Percentiles rank a stretch among this genome's conserved stretches.
Evolutionary conservation across 352 stramenopile species (phyloP).

Genomic region (Chrysophaeum taylorii): DNA sequence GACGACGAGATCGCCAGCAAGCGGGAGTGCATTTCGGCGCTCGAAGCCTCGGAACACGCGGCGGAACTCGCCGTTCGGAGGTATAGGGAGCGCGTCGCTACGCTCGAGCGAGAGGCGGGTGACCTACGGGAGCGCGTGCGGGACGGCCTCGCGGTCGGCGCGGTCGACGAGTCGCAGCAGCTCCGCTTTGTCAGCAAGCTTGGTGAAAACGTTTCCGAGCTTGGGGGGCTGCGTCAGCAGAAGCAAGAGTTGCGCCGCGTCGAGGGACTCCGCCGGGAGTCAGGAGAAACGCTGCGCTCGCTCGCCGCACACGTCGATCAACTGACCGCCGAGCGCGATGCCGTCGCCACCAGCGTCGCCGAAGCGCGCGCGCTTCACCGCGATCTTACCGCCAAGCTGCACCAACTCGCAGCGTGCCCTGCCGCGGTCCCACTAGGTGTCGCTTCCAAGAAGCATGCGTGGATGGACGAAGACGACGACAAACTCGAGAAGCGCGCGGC

Average conservation of each 20-base stretch:
- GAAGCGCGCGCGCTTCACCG: too few relatives aligned
- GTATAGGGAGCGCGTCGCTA: background rate
- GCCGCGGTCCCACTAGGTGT: too few relatives aligned
- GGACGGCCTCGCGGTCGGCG: too few relatives aligned
- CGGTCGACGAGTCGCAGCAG: background rate
- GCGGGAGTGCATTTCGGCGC: background rate
- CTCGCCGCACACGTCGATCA: background rate
- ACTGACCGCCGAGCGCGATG: background rate
- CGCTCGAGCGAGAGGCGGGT: background rate
- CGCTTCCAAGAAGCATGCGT: background rate
- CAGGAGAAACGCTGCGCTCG: background rate
- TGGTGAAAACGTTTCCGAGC: background rate
- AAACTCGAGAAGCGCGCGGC: background rate
- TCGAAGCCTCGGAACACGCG: background rate
- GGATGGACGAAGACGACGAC: background rate
- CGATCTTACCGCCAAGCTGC: too few relatives aligned
- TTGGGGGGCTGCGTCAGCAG: background rate
- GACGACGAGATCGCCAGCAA: background rate
- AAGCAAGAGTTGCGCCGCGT: background rate
- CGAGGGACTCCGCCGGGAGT: background rate
- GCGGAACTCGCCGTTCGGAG: background rate
- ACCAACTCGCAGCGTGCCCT: too few relatives aligned
- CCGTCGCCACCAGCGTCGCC: background rate
- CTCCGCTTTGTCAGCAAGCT: background rate
- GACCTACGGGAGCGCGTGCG: too few relatives aligned